Evolutionary conservation across 352 stramenopile genomes (phyloP).

Genomic region (Pythium oligandrum): DNA sequence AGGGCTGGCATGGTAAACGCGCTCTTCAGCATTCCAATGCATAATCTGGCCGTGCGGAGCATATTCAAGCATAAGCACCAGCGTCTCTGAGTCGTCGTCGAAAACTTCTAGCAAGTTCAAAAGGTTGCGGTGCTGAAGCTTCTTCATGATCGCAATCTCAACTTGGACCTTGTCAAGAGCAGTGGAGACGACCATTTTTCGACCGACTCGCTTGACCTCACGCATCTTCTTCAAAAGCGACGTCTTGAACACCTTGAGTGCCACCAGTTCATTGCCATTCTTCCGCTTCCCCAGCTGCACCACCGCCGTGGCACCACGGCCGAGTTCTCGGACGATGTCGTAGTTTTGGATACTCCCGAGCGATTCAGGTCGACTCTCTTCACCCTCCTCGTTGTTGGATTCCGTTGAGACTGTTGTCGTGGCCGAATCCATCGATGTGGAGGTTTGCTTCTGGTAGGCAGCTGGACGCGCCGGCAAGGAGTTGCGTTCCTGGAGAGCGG

Average conservation of each 20-base stretch:
- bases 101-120: slow-evolving; percentile 81
- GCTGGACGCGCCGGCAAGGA: slow-evolving; percentile 13
- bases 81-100: slow-evolving; percentile 76
- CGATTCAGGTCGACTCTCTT: slow-evolving; percentile 21
- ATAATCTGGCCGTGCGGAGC: slow-evolving; percentile 78
- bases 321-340: slow-evolving; percentile 73
- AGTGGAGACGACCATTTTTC: slow-evolving; percentile 82
- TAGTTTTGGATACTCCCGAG: slow-evolving; percentile 66
- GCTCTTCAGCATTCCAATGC: slow-evolving; percentile 64
- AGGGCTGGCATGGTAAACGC: slow-evolving; percentile 41
- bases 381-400: slow-evolving; percentile 33
- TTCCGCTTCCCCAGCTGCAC: slow-evolving; percentile 75
- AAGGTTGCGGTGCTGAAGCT: slow-evolving; percentile 71
- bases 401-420: slow-evolving; percentile 31
- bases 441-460: not conserved
- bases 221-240: slow-evolving; percentile 84
- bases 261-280: slow-evolving; percentile 44
- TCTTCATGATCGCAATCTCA: slow-evolving; percentile 90
- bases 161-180: slow-evolving; percentile 84
- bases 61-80: slow-evolving; percentile 86
- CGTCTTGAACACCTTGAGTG: slow-evolving; percentile 84
- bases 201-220: slow-evolving; percentile 76
- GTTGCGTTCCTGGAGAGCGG: slow-evolving; percentile 4
- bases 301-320: slow-evolving; percentile 70
- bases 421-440: slow-evolving; percentile 28